Conservation (phyloP, 306 rosid species). For the Quillaja saponaria region DNA sequence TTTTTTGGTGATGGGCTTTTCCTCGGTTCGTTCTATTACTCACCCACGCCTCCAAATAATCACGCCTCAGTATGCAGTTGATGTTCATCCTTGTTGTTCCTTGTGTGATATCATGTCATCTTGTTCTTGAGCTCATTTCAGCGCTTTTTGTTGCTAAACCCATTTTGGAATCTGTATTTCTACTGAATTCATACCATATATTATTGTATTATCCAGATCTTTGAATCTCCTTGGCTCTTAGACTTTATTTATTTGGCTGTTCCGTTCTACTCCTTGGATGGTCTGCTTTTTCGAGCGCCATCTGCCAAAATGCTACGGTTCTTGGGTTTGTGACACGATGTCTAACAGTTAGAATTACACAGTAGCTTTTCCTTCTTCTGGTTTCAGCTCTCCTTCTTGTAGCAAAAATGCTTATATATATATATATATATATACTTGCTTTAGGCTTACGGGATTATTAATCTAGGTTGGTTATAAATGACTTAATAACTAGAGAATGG, state of each 20-base stretch:
- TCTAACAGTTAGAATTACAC: no score
- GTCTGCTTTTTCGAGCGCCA: no score
- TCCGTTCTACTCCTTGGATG: no score
- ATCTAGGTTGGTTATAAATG: background rate
- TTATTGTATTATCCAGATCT: conserved; percentile 22
- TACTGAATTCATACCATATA: background rate
- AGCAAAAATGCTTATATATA: no score
- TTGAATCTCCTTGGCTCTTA: conserved; percentile 28
- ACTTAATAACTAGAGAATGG: conserved; percentile 1
- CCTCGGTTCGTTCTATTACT: conserved; percentile 2
- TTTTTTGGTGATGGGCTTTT: conserved; percentile 26
- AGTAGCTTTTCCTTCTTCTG: no score
- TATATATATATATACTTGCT: background rate
- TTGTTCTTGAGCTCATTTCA: background rate
- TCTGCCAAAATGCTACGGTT: no score
- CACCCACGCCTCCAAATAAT: conserved; percentile 11
- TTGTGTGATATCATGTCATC: conserved; percentile 50
- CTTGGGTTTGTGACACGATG: no score
- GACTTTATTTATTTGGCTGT: conserved; percentile 24
- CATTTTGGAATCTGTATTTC: conserved; percentile 16
- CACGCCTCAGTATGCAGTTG: background rate
- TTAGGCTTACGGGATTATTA: conserved; percentile 9
- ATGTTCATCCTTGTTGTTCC: conserved; percentile 12
- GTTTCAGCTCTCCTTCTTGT: no score
- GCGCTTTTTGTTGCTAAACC: background rate